phyloP scores from a whole-genome alignment of 306 rosid genomes.

The Begonia peltatifolia region DNA sequence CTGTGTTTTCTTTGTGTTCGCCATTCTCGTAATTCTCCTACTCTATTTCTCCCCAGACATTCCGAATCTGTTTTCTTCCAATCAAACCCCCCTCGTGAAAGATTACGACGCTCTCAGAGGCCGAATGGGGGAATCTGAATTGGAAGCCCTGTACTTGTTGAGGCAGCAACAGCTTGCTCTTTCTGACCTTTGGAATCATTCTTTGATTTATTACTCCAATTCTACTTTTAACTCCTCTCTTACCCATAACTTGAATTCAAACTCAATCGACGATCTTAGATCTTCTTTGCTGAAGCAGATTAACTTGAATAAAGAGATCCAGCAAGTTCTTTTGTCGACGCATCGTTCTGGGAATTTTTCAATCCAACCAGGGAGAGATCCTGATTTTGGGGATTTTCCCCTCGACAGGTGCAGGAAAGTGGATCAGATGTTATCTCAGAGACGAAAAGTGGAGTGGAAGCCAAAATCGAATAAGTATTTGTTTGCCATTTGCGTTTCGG shows the following conservation, averaged over 20 bases:
- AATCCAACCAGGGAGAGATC: constrained; percentile 16
- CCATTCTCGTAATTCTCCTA: constrained; percentile 28
- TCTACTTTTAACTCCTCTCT: constrained; percentile 10
- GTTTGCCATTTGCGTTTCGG: constrained; percentile 72
- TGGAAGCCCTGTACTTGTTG: constrained; percentile 65
- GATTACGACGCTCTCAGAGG: constrained; percentile 27
- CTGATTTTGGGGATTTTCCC: constrained; percentile 20
- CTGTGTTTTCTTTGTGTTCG: constrained; percentile 24
- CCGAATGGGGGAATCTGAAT: constrained; percentile 59
- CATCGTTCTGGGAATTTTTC: constrained; percentile 30
- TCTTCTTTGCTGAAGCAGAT: constrained; percentile 46
- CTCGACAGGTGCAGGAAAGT: constrained; percentile 45
- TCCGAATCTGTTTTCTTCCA: constrained; percentile 27
- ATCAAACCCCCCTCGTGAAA: constrained; percentile 11
- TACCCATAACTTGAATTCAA: constrained; percentile 12
- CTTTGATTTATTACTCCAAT: constrained; percentile 11
- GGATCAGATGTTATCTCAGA: constrained; percentile 42
- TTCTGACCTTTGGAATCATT: constrained; percentile 42
- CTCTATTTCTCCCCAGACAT: constrained; percentile 33
- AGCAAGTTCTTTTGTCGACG: constrained; percentile 46
- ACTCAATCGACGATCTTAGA: constrained; percentile 32
- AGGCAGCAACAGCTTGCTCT: constrained; percentile 49
- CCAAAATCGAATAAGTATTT: constrained; percentile 53
- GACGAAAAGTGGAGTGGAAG: constrained; percentile 74
- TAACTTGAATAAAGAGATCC: constrained; percentile 57